Evolutionary conservation across 768 basidiomycete genomes (phyloP).

Genomic region (Cantharellus anzutake): DNA sequence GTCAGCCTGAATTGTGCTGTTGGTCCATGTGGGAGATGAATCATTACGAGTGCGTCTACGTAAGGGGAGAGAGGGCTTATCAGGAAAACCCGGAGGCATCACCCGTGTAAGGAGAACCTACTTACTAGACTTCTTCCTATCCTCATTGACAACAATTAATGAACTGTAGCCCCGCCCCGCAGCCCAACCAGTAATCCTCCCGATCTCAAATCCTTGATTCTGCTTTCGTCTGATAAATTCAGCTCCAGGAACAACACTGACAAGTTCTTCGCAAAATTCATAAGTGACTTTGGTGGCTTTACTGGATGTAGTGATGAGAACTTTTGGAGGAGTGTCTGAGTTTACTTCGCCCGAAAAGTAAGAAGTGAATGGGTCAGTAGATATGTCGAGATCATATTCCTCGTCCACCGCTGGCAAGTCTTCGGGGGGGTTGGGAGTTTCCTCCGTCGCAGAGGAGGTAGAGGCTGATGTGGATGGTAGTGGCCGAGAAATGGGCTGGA

Average conservation of each 20-base stretch:
- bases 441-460: neutral
- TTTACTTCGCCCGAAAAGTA: slow-evolving; percentile 41
- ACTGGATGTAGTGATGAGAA: slow-evolving; percentile 78
- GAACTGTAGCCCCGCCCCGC: slow-evolving; percentile 76
- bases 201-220: slow-evolving; percentile 80
- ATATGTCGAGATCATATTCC: slow-evolving; percentile 49
- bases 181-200: slow-evolving; percentile 85
- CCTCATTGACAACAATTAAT: slow-evolving; percentile 85
- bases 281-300: slow-evolving; percentile 80
- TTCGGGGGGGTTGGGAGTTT: neutral
- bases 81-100: neutral
- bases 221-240: slow-evolving; percentile 76
- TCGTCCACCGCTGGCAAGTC: slow-evolving; percentile 21
- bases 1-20: slow-evolving; percentile 91
- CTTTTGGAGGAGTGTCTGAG: slow-evolving; percentile 45
- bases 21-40: slow-evolving; percentile 81
- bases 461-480: slow-evolving; percentile 7
- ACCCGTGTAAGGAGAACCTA: slow-evolving; percentile 10
- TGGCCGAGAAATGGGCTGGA: slow-evolving; percentile 22
- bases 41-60: slow-evolving; percentile 79
- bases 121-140: slow-evolving; percentile 85
- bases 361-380: slow-evolving; percentile 55
- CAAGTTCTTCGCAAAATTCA: slow-evolving; percentile 82
- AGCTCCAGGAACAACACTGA: slow-evolving; percentile 78
- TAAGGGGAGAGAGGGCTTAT: neutral